These are phyloP conservation scores for Lachnellula occidentalis DNA, from an alignment of 2,329 filamentous ascomycete species.

Conservation along the genomic window DNA sequence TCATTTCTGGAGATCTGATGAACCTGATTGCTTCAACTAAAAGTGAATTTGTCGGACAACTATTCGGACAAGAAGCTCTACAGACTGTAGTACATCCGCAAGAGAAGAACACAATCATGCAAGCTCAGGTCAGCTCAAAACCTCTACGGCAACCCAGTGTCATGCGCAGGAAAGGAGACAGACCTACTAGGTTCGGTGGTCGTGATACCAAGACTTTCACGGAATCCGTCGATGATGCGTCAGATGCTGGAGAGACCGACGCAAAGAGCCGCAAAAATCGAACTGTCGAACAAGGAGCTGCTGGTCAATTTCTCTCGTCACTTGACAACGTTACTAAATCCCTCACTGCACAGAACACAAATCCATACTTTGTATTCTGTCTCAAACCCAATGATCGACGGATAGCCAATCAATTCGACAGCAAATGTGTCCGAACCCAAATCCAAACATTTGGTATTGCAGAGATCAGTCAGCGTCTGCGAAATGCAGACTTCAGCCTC, in stretches of 20 bases:
- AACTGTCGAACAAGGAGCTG: constrained; percentile 72
- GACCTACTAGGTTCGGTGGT: constrained; percentile 22
- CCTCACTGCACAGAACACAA: constrained; percentile 74
- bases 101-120: constrained; percentile 85
- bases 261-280: constrained; percentile 35
- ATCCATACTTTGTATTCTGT: constrained; percentile 95
- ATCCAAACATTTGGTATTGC: constrained; percentile 94
- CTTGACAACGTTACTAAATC: constrained; percentile 89
- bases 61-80: constrained; percentile 94
- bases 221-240: constrained; percentile 38
- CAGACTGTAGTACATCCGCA: constrained; percentile 91
- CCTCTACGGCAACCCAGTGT: constrained; percentile 89
- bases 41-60: constrained; percentile 79
- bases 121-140: constrained; percentile 94
- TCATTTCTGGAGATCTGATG: constrained; percentile 92
- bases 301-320: constrained; percentile 84
- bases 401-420: constrained; percentile 98
- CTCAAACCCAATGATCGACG: constrained; percentile 94
- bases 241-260: constrained; percentile 40
- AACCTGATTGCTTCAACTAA: constrained; percentile 86
- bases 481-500: constrained; percentile 90
- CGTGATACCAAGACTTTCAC: constrained; percentile 31
- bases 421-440: constrained; percentile 93
- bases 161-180: constrained; percentile 65
- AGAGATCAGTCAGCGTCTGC: constrained; percentile 88